These are phyloP conservation scores for Fragilaria crotonensis DNA, from an alignment of 108 stramenopile species.

Conservation along the genomic window DNA sequence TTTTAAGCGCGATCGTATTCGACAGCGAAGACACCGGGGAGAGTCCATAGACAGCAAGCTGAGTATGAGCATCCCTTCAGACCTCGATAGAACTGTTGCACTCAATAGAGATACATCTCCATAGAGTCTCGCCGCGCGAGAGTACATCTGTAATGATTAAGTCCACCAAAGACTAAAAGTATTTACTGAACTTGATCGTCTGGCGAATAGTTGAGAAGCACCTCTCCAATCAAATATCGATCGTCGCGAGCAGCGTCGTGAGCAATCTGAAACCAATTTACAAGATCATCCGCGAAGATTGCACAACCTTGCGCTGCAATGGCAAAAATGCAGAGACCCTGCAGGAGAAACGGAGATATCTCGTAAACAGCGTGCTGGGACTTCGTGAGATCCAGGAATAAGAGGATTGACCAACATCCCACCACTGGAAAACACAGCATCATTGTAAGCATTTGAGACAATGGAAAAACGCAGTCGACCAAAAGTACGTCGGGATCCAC, in stretches of 20 bases:
- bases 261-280: slow-evolving; percentile 62
- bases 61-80: too few species aligned
- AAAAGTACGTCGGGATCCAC: slow-evolving; percentile 48
- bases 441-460: slow-evolving; percentile 8
- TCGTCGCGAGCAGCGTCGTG: slow-evolving; percentile 82
- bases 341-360: neutral
- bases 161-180: too few species aligned
- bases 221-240: slow-evolving; percentile 72
- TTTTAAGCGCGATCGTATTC: neutral
- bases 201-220: slow-evolving; percentile 58
- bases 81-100: too few species aligned
- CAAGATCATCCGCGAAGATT: slow-evolving; percentile 10
- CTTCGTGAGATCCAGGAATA: neutral
- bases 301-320: neutral
- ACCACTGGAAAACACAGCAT: neutral
- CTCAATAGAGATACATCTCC: too few species aligned
- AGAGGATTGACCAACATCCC: neutral
- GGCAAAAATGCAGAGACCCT: neutral
- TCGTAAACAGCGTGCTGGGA: too few species aligned
- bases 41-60: too few species aligned
- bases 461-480: slow-evolving; percentile 49
- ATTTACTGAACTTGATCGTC: too few species aligned
- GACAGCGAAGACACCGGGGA: too few species aligned
- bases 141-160: too few species aligned
- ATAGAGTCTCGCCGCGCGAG: too few species aligned